phyloP scores from a whole-genome alignment of 176 grass and related monocot species.

The Oryza glumipatula region DNA sequence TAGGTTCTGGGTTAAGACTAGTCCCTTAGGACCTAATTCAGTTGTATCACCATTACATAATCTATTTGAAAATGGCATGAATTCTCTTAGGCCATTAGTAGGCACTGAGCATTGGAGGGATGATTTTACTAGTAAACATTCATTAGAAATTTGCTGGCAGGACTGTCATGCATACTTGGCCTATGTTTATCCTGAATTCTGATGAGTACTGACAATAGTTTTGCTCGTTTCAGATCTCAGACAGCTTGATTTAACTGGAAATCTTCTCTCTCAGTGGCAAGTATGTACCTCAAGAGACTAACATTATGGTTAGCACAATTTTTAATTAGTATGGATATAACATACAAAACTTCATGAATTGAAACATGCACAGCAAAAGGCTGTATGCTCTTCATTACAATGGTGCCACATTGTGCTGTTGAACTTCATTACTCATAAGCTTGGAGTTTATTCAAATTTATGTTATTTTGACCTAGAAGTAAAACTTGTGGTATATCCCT shows the following conservation, averaged over 20 bases:
- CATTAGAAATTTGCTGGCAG: not conserved
- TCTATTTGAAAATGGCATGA: not conserved
- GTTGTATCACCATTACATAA: not conserved
- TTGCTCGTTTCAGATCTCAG: slow-evolving; percentile 74
- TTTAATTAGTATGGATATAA: not conserved
- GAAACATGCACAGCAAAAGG: not conserved
- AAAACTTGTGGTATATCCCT: slow-evolving; percentile 11
- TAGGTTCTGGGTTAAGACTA: not conserved
- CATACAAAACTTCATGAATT: not conserved
- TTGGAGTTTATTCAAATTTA: not conserved
- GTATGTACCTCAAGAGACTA: slow-evolving; percentile 44
- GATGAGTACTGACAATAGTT: slow-evolving; percentile 11
- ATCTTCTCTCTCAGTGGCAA: slow-evolving; percentile 86
- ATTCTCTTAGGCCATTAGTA: not conserved
- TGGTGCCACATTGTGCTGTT: not conserved
- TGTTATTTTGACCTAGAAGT: not conserved
- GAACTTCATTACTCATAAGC: not conserved
- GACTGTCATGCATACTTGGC: not conserved
- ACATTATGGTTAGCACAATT: not conserved
- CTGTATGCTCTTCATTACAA: not conserved
- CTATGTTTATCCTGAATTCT: not conserved
- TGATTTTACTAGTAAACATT: not conserved
- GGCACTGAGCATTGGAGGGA: not conserved
- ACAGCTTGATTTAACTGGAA: slow-evolving; percentile 94
- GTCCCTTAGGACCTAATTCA: not conserved